A percentile compares a stretch with the other conserved stretches of the same genome.
Evolutionary conservation across 768 basidiomycete genomes (phyloP).

Genomic region (Lyophyllum shimeji): DNA sequence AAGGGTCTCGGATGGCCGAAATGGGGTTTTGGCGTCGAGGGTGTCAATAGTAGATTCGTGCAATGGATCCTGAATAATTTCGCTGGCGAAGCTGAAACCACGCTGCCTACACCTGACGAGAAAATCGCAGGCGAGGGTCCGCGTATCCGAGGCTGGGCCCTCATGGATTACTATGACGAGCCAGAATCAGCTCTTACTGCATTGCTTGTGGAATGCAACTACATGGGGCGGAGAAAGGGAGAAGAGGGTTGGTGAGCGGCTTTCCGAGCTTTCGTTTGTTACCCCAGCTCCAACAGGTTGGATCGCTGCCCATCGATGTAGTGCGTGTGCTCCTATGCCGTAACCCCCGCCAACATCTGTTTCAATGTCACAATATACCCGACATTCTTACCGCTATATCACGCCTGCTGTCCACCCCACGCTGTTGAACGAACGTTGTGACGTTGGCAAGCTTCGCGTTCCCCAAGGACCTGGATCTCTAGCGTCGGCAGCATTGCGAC

Average conservation of each 20-base stretch:
- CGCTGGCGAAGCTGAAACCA: conserved; percentile 15
- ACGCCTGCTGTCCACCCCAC: too few relatives aligned
- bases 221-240: conserved; percentile 37
- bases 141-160: conserved; percentile 69
- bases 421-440: too few relatives aligned
- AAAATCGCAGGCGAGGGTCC: conserved; percentile 26
- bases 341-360: neutral
- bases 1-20: conserved; percentile 83
- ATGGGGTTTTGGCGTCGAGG: conserved; percentile 77
- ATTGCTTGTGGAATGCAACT: conserved; percentile 79
- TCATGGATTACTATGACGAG: conserved; percentile 73
- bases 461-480: too few relatives aligned
- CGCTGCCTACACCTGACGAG: conserved; percentile 16
- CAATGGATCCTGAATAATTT: conserved; percentile 68
- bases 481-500: too few relatives aligned
- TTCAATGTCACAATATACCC: too few relatives aligned
- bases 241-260: conserved; percentile 21
- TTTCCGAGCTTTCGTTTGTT: neutral
- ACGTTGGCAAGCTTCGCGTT: too few relatives aligned
- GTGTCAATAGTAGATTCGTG: conserved; percentile 76
- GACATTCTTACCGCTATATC: too few relatives aligned
- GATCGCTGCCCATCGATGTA: neutral
- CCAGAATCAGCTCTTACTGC: conserved; percentile 59
- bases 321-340: neutral
- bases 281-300: neutral